phyloP scores from a whole-genome alignment of 306 rosid species.

The Argentina anserina region DNA sequence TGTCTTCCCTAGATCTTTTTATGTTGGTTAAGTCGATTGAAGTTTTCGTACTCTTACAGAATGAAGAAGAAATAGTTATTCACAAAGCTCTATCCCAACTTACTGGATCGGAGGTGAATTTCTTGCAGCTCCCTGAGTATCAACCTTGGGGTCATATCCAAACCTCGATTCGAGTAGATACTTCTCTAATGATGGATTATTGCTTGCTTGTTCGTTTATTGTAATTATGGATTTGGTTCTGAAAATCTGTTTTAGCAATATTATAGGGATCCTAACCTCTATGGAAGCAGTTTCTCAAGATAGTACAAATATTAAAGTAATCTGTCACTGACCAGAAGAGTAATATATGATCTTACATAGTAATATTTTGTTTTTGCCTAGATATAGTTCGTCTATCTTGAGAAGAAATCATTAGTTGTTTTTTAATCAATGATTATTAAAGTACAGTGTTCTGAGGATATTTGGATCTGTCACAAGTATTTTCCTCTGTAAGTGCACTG shows the following conservation, averaged over 20 bases:
- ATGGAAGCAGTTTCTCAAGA: neutral
- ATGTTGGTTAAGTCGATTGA: too few species aligned
- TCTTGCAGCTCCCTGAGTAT: too few species aligned
- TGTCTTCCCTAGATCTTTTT: too few species aligned
- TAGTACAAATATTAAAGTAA: neutral
- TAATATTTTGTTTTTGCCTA: neutral
- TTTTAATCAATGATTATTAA: neutral
- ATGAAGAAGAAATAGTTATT: too few species aligned
- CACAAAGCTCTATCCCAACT: too few species aligned
- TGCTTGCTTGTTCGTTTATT: neutral
- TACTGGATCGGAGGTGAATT: too few species aligned
- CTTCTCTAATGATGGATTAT: too few species aligned
- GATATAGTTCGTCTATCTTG: neutral
- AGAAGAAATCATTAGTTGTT: neutral
- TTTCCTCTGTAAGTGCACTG: slow-evolving; percentile 43
- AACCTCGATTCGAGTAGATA: too few species aligned
- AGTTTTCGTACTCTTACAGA: too few species aligned
- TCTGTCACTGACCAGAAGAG: neutral
- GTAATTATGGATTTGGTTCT: neutral
- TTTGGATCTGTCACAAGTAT: slow-evolving; percentile 21
- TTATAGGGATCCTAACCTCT: neutral
- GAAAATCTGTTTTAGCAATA: neutral
- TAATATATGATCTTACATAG: neutral
- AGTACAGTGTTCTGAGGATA: neutral
- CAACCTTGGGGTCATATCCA: too few species aligned